phyloP scores from a whole-genome alignment of 148 eudicot species.

The Chenopodium quinoa region DNA sequence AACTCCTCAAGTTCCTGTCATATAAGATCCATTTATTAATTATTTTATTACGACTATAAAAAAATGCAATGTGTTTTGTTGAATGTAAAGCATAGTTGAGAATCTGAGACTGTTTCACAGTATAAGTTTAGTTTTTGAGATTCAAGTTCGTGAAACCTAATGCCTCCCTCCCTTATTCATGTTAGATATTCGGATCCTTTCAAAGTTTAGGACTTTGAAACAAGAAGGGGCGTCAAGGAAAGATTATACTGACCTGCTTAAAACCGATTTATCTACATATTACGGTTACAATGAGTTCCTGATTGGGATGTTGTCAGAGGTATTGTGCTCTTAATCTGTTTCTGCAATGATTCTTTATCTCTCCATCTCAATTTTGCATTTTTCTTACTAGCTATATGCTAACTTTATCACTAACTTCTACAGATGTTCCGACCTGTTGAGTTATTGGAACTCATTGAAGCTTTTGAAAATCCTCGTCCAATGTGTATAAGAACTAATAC shows the following conservation, averaged over 20 bases:
- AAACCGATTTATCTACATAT: constrained; percentile 64
- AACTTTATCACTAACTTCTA: constrained; percentile 9
- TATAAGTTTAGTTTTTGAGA: background rate
- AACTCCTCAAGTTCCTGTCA: too few relatives aligned
- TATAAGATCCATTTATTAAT: background rate
- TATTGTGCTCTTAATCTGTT: constrained; percentile 19
- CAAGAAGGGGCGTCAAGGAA: constrained; percentile 65
- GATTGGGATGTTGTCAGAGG: constrained; percentile 75
- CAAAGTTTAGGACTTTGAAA: constrained; percentile 65
- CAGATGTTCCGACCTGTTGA: constrained; percentile 88
- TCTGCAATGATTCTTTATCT: background rate
- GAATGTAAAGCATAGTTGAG: background rate
- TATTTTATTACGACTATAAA: background rate
- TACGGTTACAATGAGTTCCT: constrained; percentile 93
- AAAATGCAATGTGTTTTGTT: background rate
- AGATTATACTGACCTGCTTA: constrained; percentile 75
- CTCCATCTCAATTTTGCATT: background rate
- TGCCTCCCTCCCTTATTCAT: background rate
- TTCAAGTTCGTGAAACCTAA: background rate
- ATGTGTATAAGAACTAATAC: constrained; percentile 82
- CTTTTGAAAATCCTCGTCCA: constrained; percentile 93
- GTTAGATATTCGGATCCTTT: constrained; percentile 71
- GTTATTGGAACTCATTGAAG: constrained; percentile 85
- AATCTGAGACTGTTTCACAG: background rate
- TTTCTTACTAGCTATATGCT: background rate